Percentiles rank a stretch among this genome's conserved stretches.
Conservation (phyloP, 2,329 filamentous ascomycete species). For the Hymenoscyphus occultus region DNA sequence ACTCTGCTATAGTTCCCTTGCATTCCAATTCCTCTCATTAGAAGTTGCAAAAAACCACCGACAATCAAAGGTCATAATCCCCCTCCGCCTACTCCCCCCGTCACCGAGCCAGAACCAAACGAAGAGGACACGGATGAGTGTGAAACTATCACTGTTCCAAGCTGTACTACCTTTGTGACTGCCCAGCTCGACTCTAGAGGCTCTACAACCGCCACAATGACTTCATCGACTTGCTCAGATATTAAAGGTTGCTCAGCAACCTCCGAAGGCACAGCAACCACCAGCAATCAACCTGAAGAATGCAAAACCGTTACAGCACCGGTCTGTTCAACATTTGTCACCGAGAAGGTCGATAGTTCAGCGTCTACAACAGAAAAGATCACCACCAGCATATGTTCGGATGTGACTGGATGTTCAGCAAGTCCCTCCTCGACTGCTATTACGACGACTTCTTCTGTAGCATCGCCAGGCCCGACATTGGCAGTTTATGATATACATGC, state of each 20-base stretch:
- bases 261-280: background rate
- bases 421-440: background rate
- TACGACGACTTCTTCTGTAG: background rate
- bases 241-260: constrained; percentile 2
- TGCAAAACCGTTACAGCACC: background rate
- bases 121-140: constrained; percentile 8
- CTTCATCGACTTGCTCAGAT: constrained; percentile 1
- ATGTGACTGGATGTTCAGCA: background rate
- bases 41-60: constrained; percentile 8
- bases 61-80: background rate
- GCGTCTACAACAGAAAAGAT: background rate
- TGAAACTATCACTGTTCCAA: constrained; percentile 4
- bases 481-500: background rate
- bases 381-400: background rate
- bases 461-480: background rate
- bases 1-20: background rate
- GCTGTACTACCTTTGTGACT: constrained; percentile 6
- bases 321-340: constrained; percentile 2
- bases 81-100: background rate
- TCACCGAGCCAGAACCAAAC: constrained; percentile 1
- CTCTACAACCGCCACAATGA: background rate
- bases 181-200: background rate
- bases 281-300: background rate
- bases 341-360: background rate
- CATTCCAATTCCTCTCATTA: constrained; percentile 7